Conservation (phyloP, 169 alveolate genomes). For the Plasmodium sp. region DNA sequence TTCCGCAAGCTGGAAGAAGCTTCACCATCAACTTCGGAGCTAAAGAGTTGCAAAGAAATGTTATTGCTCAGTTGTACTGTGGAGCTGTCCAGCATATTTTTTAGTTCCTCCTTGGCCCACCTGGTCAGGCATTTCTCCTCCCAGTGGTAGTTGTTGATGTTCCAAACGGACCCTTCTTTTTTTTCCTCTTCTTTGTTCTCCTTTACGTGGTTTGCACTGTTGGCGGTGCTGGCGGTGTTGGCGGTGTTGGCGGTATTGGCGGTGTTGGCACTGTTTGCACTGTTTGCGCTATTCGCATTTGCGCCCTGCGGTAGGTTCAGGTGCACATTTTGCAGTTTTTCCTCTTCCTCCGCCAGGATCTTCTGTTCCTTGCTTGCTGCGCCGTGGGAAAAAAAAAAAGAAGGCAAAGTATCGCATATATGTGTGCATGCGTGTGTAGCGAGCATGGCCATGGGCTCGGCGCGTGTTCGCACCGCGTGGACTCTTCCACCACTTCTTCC, state of each 20-base stretch:
- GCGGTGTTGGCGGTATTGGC: background rate
- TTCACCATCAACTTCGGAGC: slow-evolving; percentile 76
- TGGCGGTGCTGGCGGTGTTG: background rate
- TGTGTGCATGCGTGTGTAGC: background rate
- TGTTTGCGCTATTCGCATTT: background rate
- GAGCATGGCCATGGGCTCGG: background rate
- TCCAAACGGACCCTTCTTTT: slow-evolving; percentile 79
- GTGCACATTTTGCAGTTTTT: slow-evolving; percentile 1
- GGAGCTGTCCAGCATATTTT: slow-evolving; percentile 43
- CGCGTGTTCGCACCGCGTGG: background rate
- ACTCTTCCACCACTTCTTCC: background rate
- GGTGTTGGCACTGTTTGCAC: background rate
- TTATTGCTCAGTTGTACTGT: slow-evolving; percentile 44
- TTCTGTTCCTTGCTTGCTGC: slow-evolving; percentile 19
- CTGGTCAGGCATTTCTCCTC: slow-evolving; percentile 78
- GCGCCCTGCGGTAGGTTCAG: background rate
- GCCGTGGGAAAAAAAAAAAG: background rate
- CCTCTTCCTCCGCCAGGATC: slow-evolving; percentile 16
- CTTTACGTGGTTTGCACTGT: background rate
- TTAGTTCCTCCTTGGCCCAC: slow-evolving; percentile 78
- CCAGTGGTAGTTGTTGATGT: slow-evolving; percentile 83
- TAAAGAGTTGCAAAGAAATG: slow-evolving; percentile 39
- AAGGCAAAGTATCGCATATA: background rate
- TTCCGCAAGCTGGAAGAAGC: slow-evolving; percentile 81
- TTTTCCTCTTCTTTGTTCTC: background rate